Evolutionary conservation across 805 yeast species (phyloP).

Genomic region (Candida vaughaniae): DNA sequence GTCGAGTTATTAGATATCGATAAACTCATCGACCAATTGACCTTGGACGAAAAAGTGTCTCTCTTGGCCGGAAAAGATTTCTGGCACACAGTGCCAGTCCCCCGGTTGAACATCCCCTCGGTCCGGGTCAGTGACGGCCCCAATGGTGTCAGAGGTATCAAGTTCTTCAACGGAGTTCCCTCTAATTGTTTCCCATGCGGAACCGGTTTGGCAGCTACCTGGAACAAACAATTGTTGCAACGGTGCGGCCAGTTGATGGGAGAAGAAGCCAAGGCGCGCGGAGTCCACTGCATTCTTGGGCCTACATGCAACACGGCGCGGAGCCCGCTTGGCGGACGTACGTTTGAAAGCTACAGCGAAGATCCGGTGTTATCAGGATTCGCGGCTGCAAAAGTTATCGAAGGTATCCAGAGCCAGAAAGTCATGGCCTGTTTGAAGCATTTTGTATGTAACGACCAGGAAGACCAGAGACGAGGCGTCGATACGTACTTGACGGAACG

Average conservation of each 20-base stretch:
- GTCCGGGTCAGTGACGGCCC: slow-evolving; percentile 59
- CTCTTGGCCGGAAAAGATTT: slow-evolving; percentile 42
- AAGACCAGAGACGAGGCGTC: slow-evolving; percentile 50
- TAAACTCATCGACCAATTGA: slow-evolving; percentile 26
- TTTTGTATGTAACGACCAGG: slow-evolving; percentile 62
- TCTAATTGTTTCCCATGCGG: slow-evolving; percentile 64
- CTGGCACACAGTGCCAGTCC: slow-evolving; percentile 50
- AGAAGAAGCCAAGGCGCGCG: slow-evolving; percentile 52
- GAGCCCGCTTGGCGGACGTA: slow-evolving; percentile 61
- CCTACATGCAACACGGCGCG: slow-evolving; percentile 52
- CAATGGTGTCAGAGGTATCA: slow-evolving; percentile 61
- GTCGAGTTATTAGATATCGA: slow-evolving; percentile 26
- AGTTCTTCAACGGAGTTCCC: slow-evolving; percentile 50
- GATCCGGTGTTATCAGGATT: slow-evolving; percentile 53
- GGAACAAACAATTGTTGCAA: slow-evolving; percentile 48
- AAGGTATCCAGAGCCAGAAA: slow-evolving; percentile 53
- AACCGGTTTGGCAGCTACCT: slow-evolving; percentile 58
- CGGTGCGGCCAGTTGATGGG: slow-evolving; percentile 55
- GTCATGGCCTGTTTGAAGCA: slow-evolving; percentile 62
- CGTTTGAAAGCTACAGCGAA: slow-evolving; percentile 61
- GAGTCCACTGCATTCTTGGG: slow-evolving; percentile 42
- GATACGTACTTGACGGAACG: slow-evolving; percentile 54
- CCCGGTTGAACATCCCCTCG: slow-evolving; percentile 44
- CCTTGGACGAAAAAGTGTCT: slow-evolving; percentile 34
- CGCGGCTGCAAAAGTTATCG: slow-evolving; percentile 48